Evolutionary conservation across 768 basidiomycete genomes (phyloP).

Genomic region (Russula ochroleuca): DNA sequence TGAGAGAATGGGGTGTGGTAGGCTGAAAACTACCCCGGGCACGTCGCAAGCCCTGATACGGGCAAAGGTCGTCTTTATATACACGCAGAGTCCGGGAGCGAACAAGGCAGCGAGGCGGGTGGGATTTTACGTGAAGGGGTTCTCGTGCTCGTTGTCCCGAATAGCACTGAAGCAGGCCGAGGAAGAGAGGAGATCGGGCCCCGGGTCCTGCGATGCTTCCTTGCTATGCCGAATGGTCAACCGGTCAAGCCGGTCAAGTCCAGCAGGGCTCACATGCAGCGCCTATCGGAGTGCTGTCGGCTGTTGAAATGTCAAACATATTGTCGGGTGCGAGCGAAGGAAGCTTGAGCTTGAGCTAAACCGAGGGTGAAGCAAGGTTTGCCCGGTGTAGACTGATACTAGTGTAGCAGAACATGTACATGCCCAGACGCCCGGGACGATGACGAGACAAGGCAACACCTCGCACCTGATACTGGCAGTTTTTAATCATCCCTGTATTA

Average conservation of each 20-base stretch:
- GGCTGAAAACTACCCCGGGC: not conserved
- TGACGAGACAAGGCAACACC: not conserved
- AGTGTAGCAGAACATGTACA: no score
- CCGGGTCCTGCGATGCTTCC: not conserved
- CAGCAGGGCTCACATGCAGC: not conserved
- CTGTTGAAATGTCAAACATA: not conserved
- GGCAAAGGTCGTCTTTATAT: not conserved
- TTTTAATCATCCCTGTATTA: not conserved
- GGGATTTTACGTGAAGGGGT: not conserved
- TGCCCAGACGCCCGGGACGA: no score
- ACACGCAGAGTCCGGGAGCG: slow-evolving; percentile 1
- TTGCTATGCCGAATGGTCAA: not conserved
- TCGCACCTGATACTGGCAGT: not conserved
- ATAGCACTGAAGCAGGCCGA: no score
- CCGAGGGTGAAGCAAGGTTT: not conserved
- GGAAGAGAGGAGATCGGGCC: no score
- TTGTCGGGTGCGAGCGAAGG: not conserved
- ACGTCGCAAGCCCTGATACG: not conserved
- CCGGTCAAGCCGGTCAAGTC: no score
- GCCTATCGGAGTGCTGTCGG: not conserved
- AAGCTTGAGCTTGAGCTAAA: not conserved
- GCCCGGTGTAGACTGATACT: not conserved
- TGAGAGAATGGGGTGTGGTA: not conserved
- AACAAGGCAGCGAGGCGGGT: slow-evolving; percentile 11
- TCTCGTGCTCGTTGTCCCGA: no score